Base-by-base conservation (phyloP, 2,329 filamentous ascomycete genomes). In the Atkinsonella texensis region DNA sequence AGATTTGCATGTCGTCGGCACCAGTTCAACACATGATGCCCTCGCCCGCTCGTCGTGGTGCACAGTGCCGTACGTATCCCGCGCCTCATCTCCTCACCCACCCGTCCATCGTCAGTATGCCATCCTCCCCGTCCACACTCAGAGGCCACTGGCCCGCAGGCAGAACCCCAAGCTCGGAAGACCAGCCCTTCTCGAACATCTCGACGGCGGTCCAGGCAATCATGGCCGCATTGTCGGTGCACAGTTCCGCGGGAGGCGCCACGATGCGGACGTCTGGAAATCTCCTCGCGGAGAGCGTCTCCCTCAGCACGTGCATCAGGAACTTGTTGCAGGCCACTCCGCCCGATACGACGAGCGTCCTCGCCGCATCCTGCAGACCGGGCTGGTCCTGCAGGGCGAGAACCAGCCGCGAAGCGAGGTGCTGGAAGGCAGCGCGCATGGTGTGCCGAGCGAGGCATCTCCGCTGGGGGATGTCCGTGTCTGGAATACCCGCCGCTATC, bases 161-260 rank as follows among this genome's bases (percentile, higher is more conserved):
- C 46, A 75, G 64, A 52, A 83, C 76, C 23, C 71, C 74, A 52
- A 90, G 61, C 18, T 78, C 75, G 9, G 81, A 84, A 53, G 73
- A 68, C 74, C 80, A 90, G 0, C 91, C 90, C 1, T 79, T 80
- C 65, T 86, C 77, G 62, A 79, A 96, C 90, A 98, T 96, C 69
- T 97, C 90, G 57, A 90, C 77, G 0, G 85, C 93, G 1, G 90
- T 76, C 91, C 93, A 97, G 1, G 85, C 91, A 64, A 97, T 90
- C 93, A 98, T 98, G 46, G 89, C 88, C 12, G 93, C 93, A 67
- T 98, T 97, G 62, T 98, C 93, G 0, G 89, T 96, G 63, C 93
- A 97, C 50, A 91, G 74, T 42, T 75, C 73, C 10, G 79, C 68
- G 2, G 89, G 89, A n/a, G 93, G 91, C 51, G 85, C 86, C 32